Evolutionary conservation across 331 rosid genomes (phyloP).

Genomic region (Quercus tomentella): DNA sequence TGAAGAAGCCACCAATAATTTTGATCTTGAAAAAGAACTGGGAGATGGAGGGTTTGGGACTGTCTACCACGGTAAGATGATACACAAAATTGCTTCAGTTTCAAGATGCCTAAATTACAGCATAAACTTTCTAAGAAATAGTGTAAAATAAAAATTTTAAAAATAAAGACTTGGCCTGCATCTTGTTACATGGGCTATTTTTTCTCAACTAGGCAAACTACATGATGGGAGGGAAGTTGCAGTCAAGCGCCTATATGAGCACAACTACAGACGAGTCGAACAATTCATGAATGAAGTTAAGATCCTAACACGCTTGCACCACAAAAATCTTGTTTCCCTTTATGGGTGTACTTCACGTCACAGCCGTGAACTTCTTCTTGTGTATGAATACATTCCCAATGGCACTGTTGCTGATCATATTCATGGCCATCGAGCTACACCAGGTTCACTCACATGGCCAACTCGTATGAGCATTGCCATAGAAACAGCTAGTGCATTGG

Average conservation of each 20-base stretch:
- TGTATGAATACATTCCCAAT: constrained; percentile 68
- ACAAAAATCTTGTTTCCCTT: constrained; percentile 53
- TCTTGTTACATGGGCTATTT: not conserved
- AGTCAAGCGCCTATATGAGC: constrained; percentile 53
- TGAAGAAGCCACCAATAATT: constrained; percentile 57
- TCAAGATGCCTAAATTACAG: not conserved
- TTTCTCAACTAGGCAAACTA: constrained; percentile 44
- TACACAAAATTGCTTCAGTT: not conserved
- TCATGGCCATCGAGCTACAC: constrained; percentile 37
- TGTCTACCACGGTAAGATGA: constrained; percentile 55
- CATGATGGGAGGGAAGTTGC: constrained; percentile 77
- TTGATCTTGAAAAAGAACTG: constrained; percentile 38
- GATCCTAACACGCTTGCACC: constrained; percentile 50
- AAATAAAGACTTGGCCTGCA: not conserved
- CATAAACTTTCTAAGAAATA: not conserved
- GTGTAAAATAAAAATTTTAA: not conserved
- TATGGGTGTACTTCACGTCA: constrained; percentile 70
- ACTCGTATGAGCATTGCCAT: constrained; percentile 57
- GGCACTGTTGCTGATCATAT: constrained; percentile 72
- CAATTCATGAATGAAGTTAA: constrained; percentile 61
- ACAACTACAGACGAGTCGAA: constrained; percentile 47
- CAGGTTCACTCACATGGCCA: constrained; percentile 46
- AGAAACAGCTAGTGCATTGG: constrained; percentile 64
- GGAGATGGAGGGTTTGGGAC: constrained; percentile 89
- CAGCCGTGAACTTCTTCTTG: constrained; percentile 59